Base-by-base conservation (phyloP, 768 basidiomycete genomes). In the Vishniacozyma victoriae region DNA sequence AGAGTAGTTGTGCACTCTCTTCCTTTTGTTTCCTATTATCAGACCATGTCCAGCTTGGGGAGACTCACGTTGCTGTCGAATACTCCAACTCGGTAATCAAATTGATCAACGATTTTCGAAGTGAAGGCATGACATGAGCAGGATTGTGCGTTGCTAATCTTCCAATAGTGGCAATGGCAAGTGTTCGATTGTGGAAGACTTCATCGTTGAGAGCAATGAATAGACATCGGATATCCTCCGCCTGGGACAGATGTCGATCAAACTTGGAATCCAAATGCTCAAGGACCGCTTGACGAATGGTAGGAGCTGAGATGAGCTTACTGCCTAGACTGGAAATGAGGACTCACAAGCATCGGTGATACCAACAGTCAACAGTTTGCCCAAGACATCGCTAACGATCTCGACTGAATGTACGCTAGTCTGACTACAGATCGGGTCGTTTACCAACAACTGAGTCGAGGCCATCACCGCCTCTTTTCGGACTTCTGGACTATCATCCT, bases 171-270 rank as follows among this genome's bases (percentile, higher is more conserved):
- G 75, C 74, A 44, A 97, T 87, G 2, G 92, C 92, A n/a, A 84
- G 82, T 22, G 89, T 82, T 18, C 95, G 82, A 67, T 95, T 95
- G 41, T 86, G 85, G 72, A 92, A 96, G 5, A 86, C 84, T 67
- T 97, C 95, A 62, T 99, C 95, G 64, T 97, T 97, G 39, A 99
- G 78, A 0, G 92, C 95, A 55, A 97, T 89, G 75, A 97, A 97
- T 13, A 99, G 76, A 11, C 88, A 92, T 13, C 92, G 82, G n/a
- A 99, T 91, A 65, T 96, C 92, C 73, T 97, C 95, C 0, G 93
- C 91, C 72, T 97, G 95, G 2, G 95, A 87, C 16, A 99, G 80
- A 68, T 99, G 92, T 52, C 89, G 87, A 69, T 99, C 95, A 58
- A 99, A 97, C 18, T 88, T 82, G 53, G 91, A 85, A 64, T 95